These are phyloP conservation scores for Aspergillus pseudoterreus DNA, from an alignment of 2,329 filamentous ascomycete species.

Conservation along the genomic window DNA sequence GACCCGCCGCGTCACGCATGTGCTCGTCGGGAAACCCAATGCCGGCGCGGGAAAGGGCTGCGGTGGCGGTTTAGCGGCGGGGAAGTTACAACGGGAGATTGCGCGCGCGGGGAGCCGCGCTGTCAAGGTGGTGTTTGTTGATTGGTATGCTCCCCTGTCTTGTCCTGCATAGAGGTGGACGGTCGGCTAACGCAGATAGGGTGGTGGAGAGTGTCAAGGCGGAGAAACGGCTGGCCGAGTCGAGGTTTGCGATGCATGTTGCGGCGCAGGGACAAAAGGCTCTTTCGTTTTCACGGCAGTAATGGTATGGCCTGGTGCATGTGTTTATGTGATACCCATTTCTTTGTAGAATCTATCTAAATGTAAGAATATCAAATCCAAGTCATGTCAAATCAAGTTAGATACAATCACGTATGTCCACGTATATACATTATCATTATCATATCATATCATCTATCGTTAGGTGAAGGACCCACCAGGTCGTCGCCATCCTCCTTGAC, in stretches of 20 bases:
- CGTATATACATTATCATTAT: constrained; percentile 3
- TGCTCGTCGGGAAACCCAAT: constrained; percentile 68
- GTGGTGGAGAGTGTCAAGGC: constrained; percentile 77
- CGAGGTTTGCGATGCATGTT: constrained; percentile 64
- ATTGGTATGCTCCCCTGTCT: constrained; percentile 59
- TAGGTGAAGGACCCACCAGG: constrained; percentile 11
- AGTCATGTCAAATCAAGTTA: no score
- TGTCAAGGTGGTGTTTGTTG: constrained; percentile 74
- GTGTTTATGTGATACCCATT: constrained; percentile 5
- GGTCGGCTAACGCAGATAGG: constrained; percentile 46
- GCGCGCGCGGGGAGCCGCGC: constrained; percentile 61
- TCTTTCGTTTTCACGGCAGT: neutral
- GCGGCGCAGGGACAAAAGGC: constrained; percentile 56
- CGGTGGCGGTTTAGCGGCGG: constrained; percentile 71
- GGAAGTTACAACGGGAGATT: constrained; percentile 81
- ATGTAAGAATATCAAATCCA: no score
- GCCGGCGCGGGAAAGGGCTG: constrained; percentile 48
- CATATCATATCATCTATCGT: constrained; percentile 9
- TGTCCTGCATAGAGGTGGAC: neutral
- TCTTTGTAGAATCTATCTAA: no score
- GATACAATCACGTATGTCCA: no score
- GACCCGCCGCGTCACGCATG: constrained; percentile 75
- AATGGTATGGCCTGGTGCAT: neutral
- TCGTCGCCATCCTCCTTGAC: constrained; percentile 28
- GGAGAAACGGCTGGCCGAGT: constrained; percentile 70